Base-by-base conservation (phyloP, 1,139 yeast species). In the Lipomyces yarrowii region DNA sequence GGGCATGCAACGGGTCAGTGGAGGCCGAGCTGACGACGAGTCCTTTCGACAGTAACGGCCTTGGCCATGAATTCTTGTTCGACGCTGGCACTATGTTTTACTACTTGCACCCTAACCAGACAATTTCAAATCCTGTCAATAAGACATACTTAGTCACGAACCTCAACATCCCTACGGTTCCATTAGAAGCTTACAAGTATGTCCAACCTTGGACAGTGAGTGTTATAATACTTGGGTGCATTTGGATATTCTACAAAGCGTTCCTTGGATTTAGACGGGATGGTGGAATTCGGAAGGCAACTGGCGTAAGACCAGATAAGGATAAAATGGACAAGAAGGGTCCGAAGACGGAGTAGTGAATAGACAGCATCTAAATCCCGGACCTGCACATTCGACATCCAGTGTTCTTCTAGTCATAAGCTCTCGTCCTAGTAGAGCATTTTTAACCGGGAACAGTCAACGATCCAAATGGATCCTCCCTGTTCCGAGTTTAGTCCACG, bases 1-100 rank as follows among this genome's bases (percentile, higher is more conserved):
- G 82, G 80, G 86, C 85, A 0, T 85, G 88, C 73, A 80, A 78
- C 63, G 75, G 75, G 39, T 61, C 71, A 5, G 78, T 37, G 65
- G 68, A 55, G 55, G 70, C 23, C 57, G 70, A 23, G 64, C 71
- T 59, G 73, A 73, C 59, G 71, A 78, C 54, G 59, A 70, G 55
- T 70, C 73, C 67, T 59, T 64, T 81, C 57, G 83, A 82, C 65
- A 68, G 74, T 3, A 76, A 72, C 52, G 72, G 72, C 6, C 62
- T 81, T 23, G 85, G 85, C 2, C 78, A 78, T 64, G 86, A 83
- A 69, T 72, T 81, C 1, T 75, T 77, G 59, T 84, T 84, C 70
- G 84, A 85, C 1, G 75, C 76, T 1, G 75, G 80, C 52, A 82
- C 86, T 0, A 72, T 76, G 1, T 84, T 83, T 70, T 77, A 76